Conservation (phyloP, 2,329 filamentous ascomycete species). For the Aspergillus persii region DNA sequence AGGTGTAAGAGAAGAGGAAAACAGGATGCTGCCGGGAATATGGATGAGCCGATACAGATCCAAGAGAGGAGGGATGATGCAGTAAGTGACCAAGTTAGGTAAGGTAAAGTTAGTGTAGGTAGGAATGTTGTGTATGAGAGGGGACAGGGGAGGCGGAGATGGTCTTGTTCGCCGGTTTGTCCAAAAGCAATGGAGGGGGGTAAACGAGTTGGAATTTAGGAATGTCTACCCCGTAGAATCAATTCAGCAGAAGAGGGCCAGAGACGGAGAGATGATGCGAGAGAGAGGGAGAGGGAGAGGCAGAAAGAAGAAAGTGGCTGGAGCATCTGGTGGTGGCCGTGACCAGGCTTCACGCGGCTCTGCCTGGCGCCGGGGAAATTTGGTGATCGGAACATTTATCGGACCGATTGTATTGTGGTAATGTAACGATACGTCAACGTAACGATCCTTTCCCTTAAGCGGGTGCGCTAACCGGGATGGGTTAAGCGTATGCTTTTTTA, state of each 20-base stretch:
- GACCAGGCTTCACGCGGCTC: conserved; percentile 16
- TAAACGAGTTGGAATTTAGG: no score
- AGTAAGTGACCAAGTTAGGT: neutral
- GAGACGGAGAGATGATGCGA: neutral
- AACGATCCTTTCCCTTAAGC: neutral
- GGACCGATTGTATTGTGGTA: neutral
- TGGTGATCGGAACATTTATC: neutral
- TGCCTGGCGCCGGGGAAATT: conserved; percentile 1
- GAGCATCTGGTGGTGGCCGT: conserved; percentile 8
- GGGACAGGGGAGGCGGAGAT: neutral
- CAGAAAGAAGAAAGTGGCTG: conserved; percentile 16
- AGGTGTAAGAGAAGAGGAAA: neutral
- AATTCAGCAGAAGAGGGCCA: neutral
- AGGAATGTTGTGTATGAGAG: neutral
- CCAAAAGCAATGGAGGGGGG: neutral
- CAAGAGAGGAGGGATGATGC: neutral
- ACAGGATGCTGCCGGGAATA: neutral
- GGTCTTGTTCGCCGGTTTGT: neutral
- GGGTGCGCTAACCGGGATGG: neutral
- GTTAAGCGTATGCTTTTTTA: neutral
- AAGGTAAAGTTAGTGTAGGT: no score
- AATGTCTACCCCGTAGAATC: neutral
- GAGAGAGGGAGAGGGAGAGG: neutral
- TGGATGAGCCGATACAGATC: neutral
- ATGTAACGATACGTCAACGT: neutral